These are phyloP conservation scores for Tylopilus felleus DNA, from an alignment of 768 basidiomycete genomes.

Conservation along the genomic window DNA sequence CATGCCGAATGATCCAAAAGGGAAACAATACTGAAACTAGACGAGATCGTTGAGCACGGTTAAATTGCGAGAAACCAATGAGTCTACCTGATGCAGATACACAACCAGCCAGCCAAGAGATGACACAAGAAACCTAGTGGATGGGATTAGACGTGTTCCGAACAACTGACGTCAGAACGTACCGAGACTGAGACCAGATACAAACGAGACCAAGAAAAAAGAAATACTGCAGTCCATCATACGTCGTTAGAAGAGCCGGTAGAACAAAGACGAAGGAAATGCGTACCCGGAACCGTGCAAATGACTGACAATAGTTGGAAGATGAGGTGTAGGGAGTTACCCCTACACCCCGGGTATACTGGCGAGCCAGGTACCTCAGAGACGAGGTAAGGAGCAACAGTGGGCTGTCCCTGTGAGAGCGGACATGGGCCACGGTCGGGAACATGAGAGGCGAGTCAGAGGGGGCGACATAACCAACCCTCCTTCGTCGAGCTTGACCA, in stretches of 20 bases:
- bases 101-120: neutral
- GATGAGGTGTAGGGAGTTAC: too few species aligned
- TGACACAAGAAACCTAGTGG: neutral
- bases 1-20: neutral
- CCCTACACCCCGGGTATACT: too few species aligned
- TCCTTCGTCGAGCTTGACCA: neutral
- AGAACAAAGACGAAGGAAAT: neutral
- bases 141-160: neutral
- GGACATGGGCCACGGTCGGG: slow-evolving; percentile 1
- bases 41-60: neutral
- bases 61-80: neutral
- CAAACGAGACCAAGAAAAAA: neutral
- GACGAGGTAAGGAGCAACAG: neutral
- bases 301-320: neutral
- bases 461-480: neutral
- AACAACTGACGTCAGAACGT: neutral
- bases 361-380: neutral
- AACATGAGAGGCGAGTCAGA: neutral
- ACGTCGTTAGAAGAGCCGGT: accelerated
- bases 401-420: slow-evolving; percentile 1
- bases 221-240: neutral
- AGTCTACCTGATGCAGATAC: slow-evolving; percentile 5
- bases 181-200: slow-evolving; percentile 1
- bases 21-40: neutral
- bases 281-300: slow-evolving; percentile 2